Base-by-base conservation (phyloP, 2,329 filamentous ascomycete species). In the Fusarium newnesense region DNA sequence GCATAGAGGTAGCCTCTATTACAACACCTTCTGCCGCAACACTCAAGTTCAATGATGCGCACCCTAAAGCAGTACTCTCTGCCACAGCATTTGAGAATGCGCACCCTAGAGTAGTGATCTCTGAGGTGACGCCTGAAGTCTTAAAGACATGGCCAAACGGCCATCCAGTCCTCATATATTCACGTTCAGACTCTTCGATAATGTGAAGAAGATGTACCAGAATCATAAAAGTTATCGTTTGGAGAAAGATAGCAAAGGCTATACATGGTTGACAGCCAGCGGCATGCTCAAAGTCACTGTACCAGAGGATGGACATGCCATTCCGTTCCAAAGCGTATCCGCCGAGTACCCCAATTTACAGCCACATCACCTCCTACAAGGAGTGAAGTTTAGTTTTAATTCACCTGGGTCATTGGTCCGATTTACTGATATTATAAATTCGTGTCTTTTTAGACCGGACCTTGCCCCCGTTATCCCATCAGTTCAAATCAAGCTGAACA, bases 231-330 rank as follows among this genome's bases (percentile, higher is more conserved):
- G 15, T n/a, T n/a, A 28, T 30, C 21, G 24, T 28, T 39, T 54
- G 16, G n/a, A 18, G 9, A 1, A 18, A 18, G 19, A n/a, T n/a
- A 24, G 28, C 12, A 0, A 9, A 9, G 24, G 36, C 19, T 16
- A 6, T 18, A 36, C 26, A 24, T 24, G 24, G 24, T 24, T 24
- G 24, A 24, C 24, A 24, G 24, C 24, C 24, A 24, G 24, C 24
- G 36, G 26, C 36, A 9, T 54, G 18, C 26, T 54, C 36, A 6
- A n/a, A 28, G 52, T 54, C 52, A 11, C 19, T 18, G 50, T 54
- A 18, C 36, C 50, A 28, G 36, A 54, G 10, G 30, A 39, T 19
- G 36, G 52, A 21, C 19, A 30, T 10, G 52, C 19, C 26, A 30
- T 54, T 21, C 34, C 34, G 9, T 30, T 40, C 19, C 18, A 54